Conservation (phyloP, 2,329 filamentous ascomycete species). For the Ophiostoma sp. region DNA sequence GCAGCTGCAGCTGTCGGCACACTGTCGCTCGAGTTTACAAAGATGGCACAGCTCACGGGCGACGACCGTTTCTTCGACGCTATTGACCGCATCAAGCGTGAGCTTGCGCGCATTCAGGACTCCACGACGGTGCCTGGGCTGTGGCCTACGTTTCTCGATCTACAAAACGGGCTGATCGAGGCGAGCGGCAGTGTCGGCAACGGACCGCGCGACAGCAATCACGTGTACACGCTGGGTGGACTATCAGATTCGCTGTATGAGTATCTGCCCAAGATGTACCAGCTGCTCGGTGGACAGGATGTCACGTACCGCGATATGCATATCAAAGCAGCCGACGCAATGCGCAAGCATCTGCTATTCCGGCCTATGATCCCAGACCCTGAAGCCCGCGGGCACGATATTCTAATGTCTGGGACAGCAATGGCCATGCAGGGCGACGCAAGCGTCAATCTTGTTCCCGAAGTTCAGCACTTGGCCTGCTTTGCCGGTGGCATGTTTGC, state of each 20-base stretch:
- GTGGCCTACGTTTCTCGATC: slow-evolving; percentile 64
- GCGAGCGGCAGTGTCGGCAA: slow-evolving; percentile 12
- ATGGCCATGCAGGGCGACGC: slow-evolving; percentile 24
- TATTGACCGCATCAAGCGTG: slow-evolving; percentile 64
- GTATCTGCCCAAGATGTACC: slow-evolving; percentile 56
- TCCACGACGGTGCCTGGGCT: slow-evolving; percentile 66
- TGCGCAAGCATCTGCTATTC: slow-evolving; percentile 60
- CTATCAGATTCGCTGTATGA: slow-evolving; percentile 54
- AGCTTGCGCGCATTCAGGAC: slow-evolving; percentile 63
- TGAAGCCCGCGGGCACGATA: slow-evolving; percentile 45
- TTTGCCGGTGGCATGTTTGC: slow-evolving; percentile 47
- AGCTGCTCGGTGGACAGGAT: slow-evolving; percentile 59
- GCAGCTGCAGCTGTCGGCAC: slow-evolving; percentile 48
- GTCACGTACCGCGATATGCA: slow-evolving; percentile 61
- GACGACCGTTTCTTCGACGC: slow-evolving; percentile 69
- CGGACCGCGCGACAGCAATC: slow-evolving; percentile 20
- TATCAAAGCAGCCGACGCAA: slow-evolving; percentile 52
- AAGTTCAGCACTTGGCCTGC: slow-evolving; percentile 42
- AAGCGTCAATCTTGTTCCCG: slow-evolving; percentile 30
- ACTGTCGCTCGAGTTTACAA: slow-evolving; percentile 65
- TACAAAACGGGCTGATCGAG: slow-evolving; percentile 32
- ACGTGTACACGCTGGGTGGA: slow-evolving; percentile 43
- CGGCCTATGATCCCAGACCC: slow-evolving; percentile 56
- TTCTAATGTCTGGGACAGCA: slow-evolving; percentile 53
- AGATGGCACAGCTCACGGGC: slow-evolving; percentile 62